These are phyloP conservation scores for Solanum pennellii DNA, from an alignment of 257 asterid species.

Conservation along the genomic window DNA sequence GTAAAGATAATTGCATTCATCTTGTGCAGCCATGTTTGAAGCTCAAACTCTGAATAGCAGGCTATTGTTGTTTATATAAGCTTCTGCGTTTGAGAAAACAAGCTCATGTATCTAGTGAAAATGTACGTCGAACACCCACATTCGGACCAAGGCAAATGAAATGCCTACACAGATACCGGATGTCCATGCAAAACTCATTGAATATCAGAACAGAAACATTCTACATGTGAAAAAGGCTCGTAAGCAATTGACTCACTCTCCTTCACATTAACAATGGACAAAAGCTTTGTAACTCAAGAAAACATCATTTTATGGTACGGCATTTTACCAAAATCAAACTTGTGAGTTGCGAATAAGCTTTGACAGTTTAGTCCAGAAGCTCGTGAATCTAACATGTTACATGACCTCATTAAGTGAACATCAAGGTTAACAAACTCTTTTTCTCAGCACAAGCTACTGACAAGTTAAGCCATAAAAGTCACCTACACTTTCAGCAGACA, in stretches of 20 bases:
- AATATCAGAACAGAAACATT: neutral
- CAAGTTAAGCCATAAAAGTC: neutral
- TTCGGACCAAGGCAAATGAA: neutral
- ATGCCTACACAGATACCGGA: neutral
- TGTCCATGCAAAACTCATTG: neutral
- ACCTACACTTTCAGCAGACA: constrained; percentile 30
- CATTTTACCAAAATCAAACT: neutral
- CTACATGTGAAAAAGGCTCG: neutral
- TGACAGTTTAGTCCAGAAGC: neutral
- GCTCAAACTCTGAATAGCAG: neutral
- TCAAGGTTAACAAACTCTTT: neutral
- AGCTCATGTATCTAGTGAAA: neutral
- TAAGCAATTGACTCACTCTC: neutral
- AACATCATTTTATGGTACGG: neutral
- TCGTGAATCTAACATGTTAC: neutral
- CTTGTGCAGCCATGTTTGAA: neutral
- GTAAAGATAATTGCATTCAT: neutral
- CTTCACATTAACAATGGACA: neutral
- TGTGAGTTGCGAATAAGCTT: neutral
- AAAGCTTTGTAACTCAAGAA: neutral
- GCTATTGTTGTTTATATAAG: neutral
- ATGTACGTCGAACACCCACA: neutral
- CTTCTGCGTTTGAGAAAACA: neutral
- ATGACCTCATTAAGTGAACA: neutral
- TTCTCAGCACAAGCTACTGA: neutral